Base-by-base conservation (phyloP, 1,284 basidiomycete genomes). In the Melampsora abietis-canadensis region DNA sequence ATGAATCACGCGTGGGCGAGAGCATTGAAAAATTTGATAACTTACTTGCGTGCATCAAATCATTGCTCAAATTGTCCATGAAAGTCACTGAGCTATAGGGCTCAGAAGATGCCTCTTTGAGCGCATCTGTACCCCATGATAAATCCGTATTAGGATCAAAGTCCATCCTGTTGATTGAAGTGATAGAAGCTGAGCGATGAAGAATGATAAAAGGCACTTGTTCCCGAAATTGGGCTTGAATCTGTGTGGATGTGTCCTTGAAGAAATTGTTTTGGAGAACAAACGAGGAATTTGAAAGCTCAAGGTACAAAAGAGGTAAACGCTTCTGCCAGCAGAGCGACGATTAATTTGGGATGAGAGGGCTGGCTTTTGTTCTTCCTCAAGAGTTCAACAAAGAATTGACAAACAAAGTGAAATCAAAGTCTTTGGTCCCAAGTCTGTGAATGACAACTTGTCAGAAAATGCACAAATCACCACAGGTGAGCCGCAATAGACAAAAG, bases 211-310 rank as follows among this genome's bases (percentile, higher is more conserved):
- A n/a, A 57, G 40, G 40, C 40, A 15, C 40, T 44, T 44, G 4
- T 57, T 57, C 51, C 51, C 51, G n/a, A 27, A 57, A 57, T 57
- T 21, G 51, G 51, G n/a, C 51, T 57, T 57, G 51, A 57, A 57
- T 21, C 2, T 27, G n/a, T 21, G 51, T 57, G 27, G 40, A 57
- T 21, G 51, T 57, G 51, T 57, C 27, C 24, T 57, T 57, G n/a
- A 21, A 21, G 19, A 27, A 57, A 57, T 14, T 21, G 15, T 21
- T 57, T 57, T 57, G 51, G 1, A 27, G 19, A 27, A 27, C 51
- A 57, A 57, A 57, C n/a, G 51, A 27, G 21, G n/a, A 27, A 57
- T n/a, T 14, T 57, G 19, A 57, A 21, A 21, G 51, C 19, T 21
- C 8, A 21, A 57, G n/a, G 51, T 21, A 27, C 51, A 27, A 57